Percentiles rank a stretch among this genome's conserved stretches.
Evolutionary conservation across 192 early-diverging fungal genomes (phyloP).

Genomic region (Coemansia sp.): DNA sequence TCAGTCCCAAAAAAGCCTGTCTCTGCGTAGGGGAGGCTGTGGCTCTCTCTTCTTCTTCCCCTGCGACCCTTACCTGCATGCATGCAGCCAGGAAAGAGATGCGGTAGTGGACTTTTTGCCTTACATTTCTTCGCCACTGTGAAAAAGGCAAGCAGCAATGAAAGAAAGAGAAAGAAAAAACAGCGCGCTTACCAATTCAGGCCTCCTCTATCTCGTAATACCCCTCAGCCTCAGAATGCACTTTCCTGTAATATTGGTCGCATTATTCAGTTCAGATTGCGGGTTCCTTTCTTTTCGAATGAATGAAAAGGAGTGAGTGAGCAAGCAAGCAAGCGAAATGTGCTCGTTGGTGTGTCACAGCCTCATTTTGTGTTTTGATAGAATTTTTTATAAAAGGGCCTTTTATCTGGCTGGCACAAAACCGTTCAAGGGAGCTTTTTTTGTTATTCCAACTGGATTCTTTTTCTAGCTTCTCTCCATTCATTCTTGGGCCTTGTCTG

Average conservation of each 20-base stretch:
- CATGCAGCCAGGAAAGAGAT: too few species aligned
- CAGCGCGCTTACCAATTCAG: background rate
- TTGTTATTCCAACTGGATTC: background rate
- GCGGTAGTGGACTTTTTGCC: background rate
- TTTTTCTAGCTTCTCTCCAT: background rate
- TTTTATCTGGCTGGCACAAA: background rate
- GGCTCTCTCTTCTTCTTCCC: too few species aligned
- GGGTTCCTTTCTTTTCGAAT: too few species aligned
- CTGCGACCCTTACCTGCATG: background rate
- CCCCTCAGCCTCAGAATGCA: background rate
- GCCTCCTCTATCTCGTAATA: background rate
- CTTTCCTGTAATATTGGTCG: background rate
- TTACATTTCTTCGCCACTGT: constrained; percentile 1
- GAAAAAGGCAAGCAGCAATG: too few species aligned
- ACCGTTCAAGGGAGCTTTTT: too few species aligned
- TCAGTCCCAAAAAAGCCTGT: too few species aligned
- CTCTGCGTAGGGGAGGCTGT: too few species aligned
- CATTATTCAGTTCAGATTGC: too few species aligned
- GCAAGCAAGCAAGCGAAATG: too few species aligned
- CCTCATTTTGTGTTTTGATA: too few species aligned
- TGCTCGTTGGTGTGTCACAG: too few species aligned
- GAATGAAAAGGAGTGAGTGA: too few species aligned
- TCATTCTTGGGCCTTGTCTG: background rate
- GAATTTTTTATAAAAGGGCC: background rate
- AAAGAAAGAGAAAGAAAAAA: background rate